Evolutionary conservation across 2,329 filamentous ascomycete genomes (phyloP), one percentile per base, ranked within the genome.

Genomic region (Venturia aucupariae): DNA sequence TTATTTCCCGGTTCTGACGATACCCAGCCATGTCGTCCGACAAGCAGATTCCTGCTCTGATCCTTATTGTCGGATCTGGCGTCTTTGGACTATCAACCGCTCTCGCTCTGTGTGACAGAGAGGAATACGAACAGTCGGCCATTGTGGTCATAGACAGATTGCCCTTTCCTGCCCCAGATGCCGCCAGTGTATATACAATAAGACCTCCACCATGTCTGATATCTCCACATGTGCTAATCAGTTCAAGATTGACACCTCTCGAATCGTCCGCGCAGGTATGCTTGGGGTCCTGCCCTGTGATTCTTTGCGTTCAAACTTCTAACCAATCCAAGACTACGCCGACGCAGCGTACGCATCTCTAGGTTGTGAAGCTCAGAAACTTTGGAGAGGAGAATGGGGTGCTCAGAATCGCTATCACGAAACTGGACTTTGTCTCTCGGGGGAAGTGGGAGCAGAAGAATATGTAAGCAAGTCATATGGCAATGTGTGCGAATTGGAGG

Each of bases 311-410:
- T 2, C 27, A n/a, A 2, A 41, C 15, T 38, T 8, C 30, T 48
- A 19, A 38, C 24, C 38, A 59, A n/a, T 1, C 17, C 17, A 17
- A 65, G 60, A 65, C 64, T 97, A 97, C 72, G 87, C 90, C 5
- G 86, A 93, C 71, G 78, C 84, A 0, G 83, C 86, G 27, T 97
- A 97, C 75, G 84, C 90, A 6, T 78, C 80, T 19, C 84, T 97
- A 57, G 91, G 88, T 24, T 81, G 84, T 22, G 79, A 84, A 42
- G 91, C 92, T 1, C 89, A 90, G 71, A 75, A 80, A 22, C 79
- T 82, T 71, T 94, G 86, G 90, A 84, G 88, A 69, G 64, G 64
- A 32, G 61, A 64, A 69, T 84, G 79, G 61, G 88, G 86, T 64
- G 83, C 81, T 13, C 78, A 85, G 42, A 86, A 86, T 27, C 81